Base-by-base conservation (phyloP, 2,329 filamentous ascomycete genomes). In the Paecilomyces variotii region DNA sequence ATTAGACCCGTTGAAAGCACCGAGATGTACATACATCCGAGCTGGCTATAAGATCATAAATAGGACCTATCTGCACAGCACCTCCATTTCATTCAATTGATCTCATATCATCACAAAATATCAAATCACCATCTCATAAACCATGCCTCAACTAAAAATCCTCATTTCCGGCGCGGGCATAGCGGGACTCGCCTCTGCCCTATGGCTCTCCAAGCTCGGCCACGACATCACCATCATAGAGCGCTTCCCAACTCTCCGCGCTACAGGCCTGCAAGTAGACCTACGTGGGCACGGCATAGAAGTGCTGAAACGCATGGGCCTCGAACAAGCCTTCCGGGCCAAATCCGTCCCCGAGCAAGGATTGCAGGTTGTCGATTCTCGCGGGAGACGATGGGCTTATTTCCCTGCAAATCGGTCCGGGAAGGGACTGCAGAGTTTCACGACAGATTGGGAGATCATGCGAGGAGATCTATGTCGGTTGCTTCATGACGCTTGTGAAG, bases 361-460 rank as follows among this genome's bases (percentile, higher is more conserved):
- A 3, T 27, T 82, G 0, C 64, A 73, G 32, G 63, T 83, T 19
- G 75, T 84, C 19, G 75, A 84, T 65, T 56, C 57, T 0, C 61
- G 65, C 0, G 77, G 78, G 50, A 65, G 63, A 2, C 59, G 64
- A 1, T 67, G 70, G 60, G 82, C 78, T 12, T 72, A 68, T 25
- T 77, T 83, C 57, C 66, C 66, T 4, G 70, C 70, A 25, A 76
- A 78, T 60, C 64, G 67, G 26, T 69, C 76, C 0, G 79, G 39
- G 58, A 60, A 69, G 34, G 69, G 70, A 2, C 28, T 62, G 6
- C 72, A 76, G 53, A 70, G 66, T 24, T 72, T 82, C 26, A 80
- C 79, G 0, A 74, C 72, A 0, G 81, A 84, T 25, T 79, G 76
- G 39, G 82, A 84, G 67, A 83, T 85, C 54, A 78, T 84, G 75